Evolutionary conservation across 257 asterid species (phyloP).

Genomic region (Ocimum tenuiflorum): DNA sequence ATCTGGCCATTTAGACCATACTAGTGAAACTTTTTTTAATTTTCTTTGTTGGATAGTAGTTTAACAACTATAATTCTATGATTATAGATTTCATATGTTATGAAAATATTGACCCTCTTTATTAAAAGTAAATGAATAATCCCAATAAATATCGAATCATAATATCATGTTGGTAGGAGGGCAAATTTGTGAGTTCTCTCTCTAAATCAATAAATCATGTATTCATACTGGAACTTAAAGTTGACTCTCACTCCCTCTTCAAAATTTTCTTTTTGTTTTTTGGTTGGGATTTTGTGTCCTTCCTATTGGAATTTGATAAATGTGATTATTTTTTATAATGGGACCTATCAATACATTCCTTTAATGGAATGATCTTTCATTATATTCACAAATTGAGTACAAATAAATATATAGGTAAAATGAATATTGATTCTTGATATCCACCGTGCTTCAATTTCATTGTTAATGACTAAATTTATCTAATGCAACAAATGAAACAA

Average conservation of each 20-base stretch:
- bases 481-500: too few species aligned
- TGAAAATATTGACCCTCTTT: neutral
- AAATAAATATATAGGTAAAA: too few species aligned
- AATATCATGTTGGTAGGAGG: constrained; percentile 2
- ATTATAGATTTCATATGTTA: neutral
- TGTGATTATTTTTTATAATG: too few species aligned
- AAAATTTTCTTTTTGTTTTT: neutral
- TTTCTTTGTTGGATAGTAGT: too few species aligned
- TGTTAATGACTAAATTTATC: too few species aligned
- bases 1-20: neutral
- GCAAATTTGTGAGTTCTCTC: neutral
- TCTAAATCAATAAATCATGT: too few species aligned
- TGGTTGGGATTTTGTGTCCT: constrained; percentile 11
- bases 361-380: too few species aligned
- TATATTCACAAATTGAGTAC: neutral
- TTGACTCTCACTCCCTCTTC: neutral
- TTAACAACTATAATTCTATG: neutral
- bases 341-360: neutral
- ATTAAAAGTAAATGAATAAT: neutral
- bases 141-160: neutral
- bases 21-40: too few species aligned
- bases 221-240: neutral
- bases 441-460: neutral
- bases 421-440: neutral
- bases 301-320: neutral